Evolutionary conservation across 2,329 filamentous ascomycete genomes (phyloP).

Genomic region (Pyrenochaeta sp.): DNA sequence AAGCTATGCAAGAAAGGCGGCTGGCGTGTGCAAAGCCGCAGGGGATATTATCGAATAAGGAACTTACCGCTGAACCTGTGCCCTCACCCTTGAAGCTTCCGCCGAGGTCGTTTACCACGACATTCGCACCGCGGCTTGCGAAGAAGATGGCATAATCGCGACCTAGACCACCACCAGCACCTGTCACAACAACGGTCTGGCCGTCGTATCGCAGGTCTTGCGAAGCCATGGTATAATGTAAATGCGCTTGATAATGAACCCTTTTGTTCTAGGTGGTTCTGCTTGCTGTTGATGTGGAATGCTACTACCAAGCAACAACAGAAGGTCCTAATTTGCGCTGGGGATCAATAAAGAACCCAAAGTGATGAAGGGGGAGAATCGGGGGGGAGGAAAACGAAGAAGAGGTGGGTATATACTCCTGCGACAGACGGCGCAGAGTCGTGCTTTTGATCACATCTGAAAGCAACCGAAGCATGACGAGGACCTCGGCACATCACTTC

Average conservation of each 20-base stretch:
- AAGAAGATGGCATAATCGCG: constrained; percentile 90
- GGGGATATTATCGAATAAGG: not conserved
- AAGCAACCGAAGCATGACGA: constrained; percentile 14
- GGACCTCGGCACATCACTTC: constrained; percentile 12
- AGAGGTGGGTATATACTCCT: constrained; percentile 7
- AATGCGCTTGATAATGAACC: constrained; percentile 2
- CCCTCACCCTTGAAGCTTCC: constrained; percentile 94
- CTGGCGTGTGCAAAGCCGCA: not conserved
- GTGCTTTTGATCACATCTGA: constrained; percentile 18
- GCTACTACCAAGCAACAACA: constrained; percentile 3
- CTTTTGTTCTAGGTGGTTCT: constrained; percentile 10
- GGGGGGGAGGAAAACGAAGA: constrained; percentile 4
- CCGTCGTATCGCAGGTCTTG: constrained; percentile 78
- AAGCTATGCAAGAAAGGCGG: not conserved
- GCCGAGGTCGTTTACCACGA: constrained; percentile 96
- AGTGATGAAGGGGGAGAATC: not conserved
- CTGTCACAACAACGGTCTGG: constrained; percentile 89
- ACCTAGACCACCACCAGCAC: constrained; percentile 82
- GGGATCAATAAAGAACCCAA: constrained; percentile 30
- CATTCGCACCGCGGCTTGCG: constrained; percentile 87
- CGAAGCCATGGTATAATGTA: constrained; percentile 41
- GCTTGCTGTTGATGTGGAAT: constrained; percentile 10
- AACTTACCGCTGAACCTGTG: constrained; percentile 78
- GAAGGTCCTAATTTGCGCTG: constrained; percentile 5
- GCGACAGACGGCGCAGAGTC: constrained; percentile 8